phyloP scores from a whole-genome alignment of 805 yeast species.

The Spathaspora arborariae region DNA sequence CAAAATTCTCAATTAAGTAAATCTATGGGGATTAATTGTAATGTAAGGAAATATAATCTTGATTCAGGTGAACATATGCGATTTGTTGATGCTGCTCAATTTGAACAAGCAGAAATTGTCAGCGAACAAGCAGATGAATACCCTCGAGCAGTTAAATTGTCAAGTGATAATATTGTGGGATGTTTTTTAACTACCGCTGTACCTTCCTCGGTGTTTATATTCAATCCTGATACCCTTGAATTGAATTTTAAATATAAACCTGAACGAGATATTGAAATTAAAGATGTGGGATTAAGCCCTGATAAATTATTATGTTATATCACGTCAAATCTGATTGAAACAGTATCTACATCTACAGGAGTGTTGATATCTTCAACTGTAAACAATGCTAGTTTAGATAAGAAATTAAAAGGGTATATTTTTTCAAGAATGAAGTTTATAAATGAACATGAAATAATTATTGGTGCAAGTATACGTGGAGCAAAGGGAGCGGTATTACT shows the following conservation, averaged over 20 bases:
- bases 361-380: constrained; percentile 24
- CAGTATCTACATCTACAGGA: constrained; percentile 49
- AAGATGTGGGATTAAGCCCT: constrained; percentile 66
- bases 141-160: constrained; percentile 57
- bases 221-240: constrained; percentile 53
- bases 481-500: constrained; percentile 40
- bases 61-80: constrained; percentile 56
- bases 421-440: constrained; percentile 44
- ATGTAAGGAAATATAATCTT: constrained; percentile 63
- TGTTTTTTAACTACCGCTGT: constrained; percentile 64
- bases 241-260: constrained; percentile 54
- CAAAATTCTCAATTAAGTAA: constrained; percentile 55
- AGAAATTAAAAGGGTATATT: constrained; percentile 20
- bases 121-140: constrained; percentile 45
- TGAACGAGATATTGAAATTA: constrained; percentile 45
- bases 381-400: constrained; percentile 15
- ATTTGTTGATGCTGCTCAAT: constrained; percentile 57
- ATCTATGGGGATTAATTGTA: constrained; percentile 60
- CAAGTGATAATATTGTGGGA: constrained; percentile 59
- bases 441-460: constrained; percentile 26
- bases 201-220: constrained; percentile 61
- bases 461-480: constrained; percentile 28
- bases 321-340: constrained; percentile 50
- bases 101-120: constrained; percentile 42
- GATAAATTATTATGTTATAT: constrained; percentile 55